Evolutionary conservation across 345 rosid genomes (phyloP).

Genomic region (Syzygium aromaticum): DNA sequence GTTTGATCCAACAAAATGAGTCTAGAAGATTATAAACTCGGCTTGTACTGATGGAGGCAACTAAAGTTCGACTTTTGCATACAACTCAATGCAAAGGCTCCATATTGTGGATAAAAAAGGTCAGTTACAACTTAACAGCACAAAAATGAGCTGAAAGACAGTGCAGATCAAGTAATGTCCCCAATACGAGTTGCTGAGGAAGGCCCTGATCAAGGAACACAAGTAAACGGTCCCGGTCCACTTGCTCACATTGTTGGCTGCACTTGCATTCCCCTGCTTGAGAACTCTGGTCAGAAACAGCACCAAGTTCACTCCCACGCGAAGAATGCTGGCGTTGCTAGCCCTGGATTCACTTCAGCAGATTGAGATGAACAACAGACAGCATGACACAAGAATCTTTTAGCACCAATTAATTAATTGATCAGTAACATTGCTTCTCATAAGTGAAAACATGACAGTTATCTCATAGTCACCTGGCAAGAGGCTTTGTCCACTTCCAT

Average conservation of each 20-base stretch:
- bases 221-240: slow-evolving; percentile 9
- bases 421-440: not conserved
- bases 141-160: slow-evolving; percentile 9
- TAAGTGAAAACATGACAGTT: not conserved
- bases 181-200: slow-evolving; percentile 8
- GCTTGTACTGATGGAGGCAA: not conserved
- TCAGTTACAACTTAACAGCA: not conserved
- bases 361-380: not conserved
- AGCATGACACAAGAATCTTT: not conserved
- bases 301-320: slow-evolving; percentile 10
- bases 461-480: not conserved
- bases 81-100: not conserved
- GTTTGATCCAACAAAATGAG: not conserved
- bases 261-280: not conserved
- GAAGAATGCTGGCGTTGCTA: slow-evolving; percentile 6
- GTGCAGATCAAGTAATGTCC: slow-evolving; percentile 10
- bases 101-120: not conserved
- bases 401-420: not conserved
- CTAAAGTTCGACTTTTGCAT: not conserved
- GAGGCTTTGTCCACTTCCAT: slow-evolving; percentile 3
- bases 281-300: slow-evolving; percentile 3
- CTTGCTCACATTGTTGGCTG: slow-evolving; percentile 6
- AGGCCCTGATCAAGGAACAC: slow-evolving; percentile 6
- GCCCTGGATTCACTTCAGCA: slow-evolving; percentile 5
- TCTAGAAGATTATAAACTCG: not conserved